These are phyloP conservation scores for Thelonectria blattea DNA, from an alignment of 2,329 filamentous ascomycete genomes.

Conservation along the genomic window DNA sequence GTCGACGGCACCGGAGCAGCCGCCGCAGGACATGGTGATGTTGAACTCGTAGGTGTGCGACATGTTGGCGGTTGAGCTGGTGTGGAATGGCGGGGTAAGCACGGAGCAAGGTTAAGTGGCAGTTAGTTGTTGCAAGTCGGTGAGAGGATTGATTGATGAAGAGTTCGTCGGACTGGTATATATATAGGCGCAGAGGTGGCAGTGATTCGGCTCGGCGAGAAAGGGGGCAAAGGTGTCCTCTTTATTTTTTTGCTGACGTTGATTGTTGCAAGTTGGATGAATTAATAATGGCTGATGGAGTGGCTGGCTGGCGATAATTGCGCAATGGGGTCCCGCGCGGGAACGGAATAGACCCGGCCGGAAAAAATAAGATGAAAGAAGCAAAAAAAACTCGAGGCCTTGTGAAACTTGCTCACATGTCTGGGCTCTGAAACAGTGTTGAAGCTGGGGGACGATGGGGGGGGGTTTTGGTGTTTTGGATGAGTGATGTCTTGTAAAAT, in stretches of 20 bases:
- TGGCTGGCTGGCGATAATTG: constrained; percentile 33
- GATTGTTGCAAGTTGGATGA: constrained; percentile 16
- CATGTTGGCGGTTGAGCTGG: constrained; percentile 56
- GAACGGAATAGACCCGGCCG: constrained; percentile 8
- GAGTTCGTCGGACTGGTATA: neutral
- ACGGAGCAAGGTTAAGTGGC: neutral
- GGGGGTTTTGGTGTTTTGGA: neutral
- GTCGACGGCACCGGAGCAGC: constrained; percentile 94
- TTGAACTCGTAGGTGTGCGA: constrained; percentile 93
- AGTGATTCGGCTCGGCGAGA: neutral
- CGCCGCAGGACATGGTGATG: constrained; percentile 91
- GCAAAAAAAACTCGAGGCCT: neutral
- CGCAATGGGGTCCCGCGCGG: constrained; percentile 32
- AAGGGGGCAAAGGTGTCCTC: constrained; percentile 15
- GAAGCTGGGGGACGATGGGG: constrained; percentile 16
- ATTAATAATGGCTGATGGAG: constrained; percentile 34
- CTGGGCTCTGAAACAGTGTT: constrained; percentile 27
- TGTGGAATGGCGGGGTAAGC: constrained; percentile 29
- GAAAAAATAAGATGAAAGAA: constrained; percentile 1
- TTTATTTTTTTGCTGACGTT: constrained; percentile 28
- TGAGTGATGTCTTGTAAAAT: neutral
- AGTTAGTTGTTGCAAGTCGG: constrained; percentile 15
- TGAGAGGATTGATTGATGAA: neutral
- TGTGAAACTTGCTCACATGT: constrained; percentile 37
- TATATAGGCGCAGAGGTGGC: neutral